Percentiles rank a stretch among this genome's conserved stretches.
Conservation (phyloP, 257 asterid genomes). For the Coffea canephora region DNA sequence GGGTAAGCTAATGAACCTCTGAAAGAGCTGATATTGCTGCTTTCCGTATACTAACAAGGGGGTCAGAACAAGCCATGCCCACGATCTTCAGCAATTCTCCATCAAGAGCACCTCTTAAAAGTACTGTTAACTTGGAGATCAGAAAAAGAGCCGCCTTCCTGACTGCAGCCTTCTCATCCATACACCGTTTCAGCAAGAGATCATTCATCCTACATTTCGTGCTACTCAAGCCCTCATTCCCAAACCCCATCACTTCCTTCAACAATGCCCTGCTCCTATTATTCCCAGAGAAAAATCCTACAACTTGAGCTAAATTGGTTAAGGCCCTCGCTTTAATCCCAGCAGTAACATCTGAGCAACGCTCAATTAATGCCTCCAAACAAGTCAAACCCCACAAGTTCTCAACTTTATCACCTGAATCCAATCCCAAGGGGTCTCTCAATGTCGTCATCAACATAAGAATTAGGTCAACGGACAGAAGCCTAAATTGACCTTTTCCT, state of each 20-base stretch:
- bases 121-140: constrained; percentile 61
- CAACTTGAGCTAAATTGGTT: constrained; percentile 67
- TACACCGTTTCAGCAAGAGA: constrained; percentile 59
- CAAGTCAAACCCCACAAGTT: constrained; percentile 58
- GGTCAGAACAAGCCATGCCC: constrained; percentile 92
- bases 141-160: constrained; percentile 83
- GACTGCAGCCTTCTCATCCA: constrained; percentile 96
- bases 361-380: constrained; percentile 63
- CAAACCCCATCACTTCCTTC: constrained; percentile 65
- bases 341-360: constrained; percentile 75
- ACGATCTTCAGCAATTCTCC: constrained; percentile 70
- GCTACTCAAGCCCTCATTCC: constrained; percentile 26
- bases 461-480: constrained; percentile 77
- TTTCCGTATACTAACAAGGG: constrained; percentile 94
- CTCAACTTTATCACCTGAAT: constrained; percentile 37
- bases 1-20: constrained; percentile 59
- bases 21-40: constrained; percentile 81
- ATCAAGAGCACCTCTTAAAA: constrained; percentile 64
- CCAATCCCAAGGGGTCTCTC: constrained; percentile 50
- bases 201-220: constrained; percentile 38
- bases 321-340: constrained; percentile 86
- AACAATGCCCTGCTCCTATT: constrained; percentile 42
- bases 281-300: constrained; percentile 44
- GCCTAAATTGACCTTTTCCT: constrained; percentile 76
- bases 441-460: constrained; percentile 47